Conservation (phyloP, 164 flowering plant genomes). For the Kalanchoe fedtschenkoi region DNA sequence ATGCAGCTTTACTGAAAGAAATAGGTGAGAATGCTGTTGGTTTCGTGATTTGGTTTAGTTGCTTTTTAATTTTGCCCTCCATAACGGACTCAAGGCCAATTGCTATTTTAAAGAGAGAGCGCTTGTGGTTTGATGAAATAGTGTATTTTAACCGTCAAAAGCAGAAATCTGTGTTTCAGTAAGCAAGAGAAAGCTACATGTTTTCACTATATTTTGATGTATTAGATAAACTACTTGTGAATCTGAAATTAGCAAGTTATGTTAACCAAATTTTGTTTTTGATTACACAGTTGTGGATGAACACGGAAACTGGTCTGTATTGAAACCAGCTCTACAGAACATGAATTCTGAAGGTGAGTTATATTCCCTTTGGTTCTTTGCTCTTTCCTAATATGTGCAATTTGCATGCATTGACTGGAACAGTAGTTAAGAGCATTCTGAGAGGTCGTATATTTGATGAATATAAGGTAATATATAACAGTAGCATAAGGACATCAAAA, state of each 20-base stretch:
- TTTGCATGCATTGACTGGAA: too few relatives aligned
- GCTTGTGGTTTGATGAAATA: not conserved
- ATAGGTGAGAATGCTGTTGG: slow-evolving; percentile 41
- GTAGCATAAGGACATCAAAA: too few relatives aligned
- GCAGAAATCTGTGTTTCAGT: too few relatives aligned
- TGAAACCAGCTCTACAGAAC: slow-evolving; percentile 41
- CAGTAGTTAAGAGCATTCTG: too few relatives aligned
- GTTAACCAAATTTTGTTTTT: slow-evolving; percentile 11
- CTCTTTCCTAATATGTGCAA: too few relatives aligned
- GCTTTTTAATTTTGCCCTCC: not conserved
- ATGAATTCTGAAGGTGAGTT: slow-evolving; percentile 48
- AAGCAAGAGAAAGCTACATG: not conserved
- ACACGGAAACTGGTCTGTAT: slow-evolving; percentile 82
- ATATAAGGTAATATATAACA: too few relatives aligned
- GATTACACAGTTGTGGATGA: slow-evolving; percentile 58
- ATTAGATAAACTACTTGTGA: not conserved
- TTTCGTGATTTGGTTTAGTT: too few relatives aligned
- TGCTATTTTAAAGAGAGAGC: not conserved
- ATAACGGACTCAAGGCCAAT: not conserved
- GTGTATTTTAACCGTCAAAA: too few relatives aligned
- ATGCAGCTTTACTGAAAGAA: slow-evolving; percentile 70
- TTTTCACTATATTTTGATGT: not conserved
- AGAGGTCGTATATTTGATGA: too few relatives aligned
- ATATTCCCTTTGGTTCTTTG: too few relatives aligned
- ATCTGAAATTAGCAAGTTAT: not conserved